A percentile compares a stretch with the other conserved stretches of the same genome.
Evolutionary conservation across 306 rosid species (phyloP).

Genomic region (Mimosa pudica): DNA sequence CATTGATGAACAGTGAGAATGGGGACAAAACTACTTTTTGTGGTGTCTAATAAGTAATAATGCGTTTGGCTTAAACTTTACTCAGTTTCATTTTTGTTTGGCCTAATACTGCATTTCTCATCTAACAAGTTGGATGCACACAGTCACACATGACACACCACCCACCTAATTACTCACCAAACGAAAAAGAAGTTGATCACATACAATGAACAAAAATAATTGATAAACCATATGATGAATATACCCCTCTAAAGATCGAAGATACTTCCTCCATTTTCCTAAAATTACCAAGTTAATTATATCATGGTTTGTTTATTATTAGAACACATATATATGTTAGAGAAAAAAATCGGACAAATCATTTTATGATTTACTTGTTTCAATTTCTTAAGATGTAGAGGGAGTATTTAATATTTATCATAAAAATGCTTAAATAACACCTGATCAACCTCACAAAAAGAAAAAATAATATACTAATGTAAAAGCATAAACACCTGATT

Average conservation of each 20-base stretch:
- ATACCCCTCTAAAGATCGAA: background rate
- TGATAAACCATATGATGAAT: background rate
- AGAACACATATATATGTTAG: too few species aligned
- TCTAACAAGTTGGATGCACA: background rate
- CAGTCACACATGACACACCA: background rate
- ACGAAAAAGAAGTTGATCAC: background rate
- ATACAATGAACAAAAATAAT: background rate
- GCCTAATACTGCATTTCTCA: slow-evolving; percentile 19
- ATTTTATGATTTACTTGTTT: too few species aligned
- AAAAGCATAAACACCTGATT: background rate
- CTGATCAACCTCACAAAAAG: background rate
- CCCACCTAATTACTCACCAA: slow-evolving; percentile 1
- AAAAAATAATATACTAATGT: background rate
- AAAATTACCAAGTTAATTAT: too few species aligned
- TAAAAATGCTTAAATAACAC: background rate
- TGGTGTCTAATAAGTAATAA: background rate
- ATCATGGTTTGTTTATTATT: too few species aligned
- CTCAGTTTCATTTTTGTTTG: slow-evolving; percentile 5
- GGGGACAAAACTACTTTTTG: slow-evolving; percentile 4
- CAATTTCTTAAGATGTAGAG: too few species aligned
- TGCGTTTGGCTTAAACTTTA: slow-evolving; percentile 26
- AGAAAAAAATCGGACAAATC: too few species aligned
- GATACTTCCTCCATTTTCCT: too few species aligned
- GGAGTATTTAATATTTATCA: too few species aligned
- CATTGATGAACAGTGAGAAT: slow-evolving; percentile 14